Base-by-base conservation (phyloP, 139 green algal genomes). In the Nannochloris sp. region DNA sequence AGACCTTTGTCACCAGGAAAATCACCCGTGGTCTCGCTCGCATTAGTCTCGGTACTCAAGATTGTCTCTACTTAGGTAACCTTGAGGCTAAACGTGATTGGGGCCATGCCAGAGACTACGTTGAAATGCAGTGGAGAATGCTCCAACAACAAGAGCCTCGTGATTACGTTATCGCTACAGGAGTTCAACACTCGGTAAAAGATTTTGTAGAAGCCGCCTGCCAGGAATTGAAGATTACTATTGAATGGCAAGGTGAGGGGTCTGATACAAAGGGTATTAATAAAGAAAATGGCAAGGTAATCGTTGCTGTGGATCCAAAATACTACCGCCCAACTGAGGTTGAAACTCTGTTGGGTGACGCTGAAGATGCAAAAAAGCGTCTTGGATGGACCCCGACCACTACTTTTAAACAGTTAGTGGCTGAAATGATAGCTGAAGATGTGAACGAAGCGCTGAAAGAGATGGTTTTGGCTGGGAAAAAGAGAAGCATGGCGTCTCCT, bases 1-100 rank as follows among this genome's bases (percentile, higher is more conserved):
- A 89, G 67, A 89, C 73, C 15, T 93, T 93, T 64, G 86, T 93
- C 7, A 93, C 86, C 6, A 74, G 86, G 48, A 93, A 93, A 72
- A 84, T 90, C 53, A 87, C 83, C 3, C 70, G 75, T 37, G 81
- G 68, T 31, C 66, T 72, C 10, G 84, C 83, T 4, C 65, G 69
- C 30, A 89, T 89, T 60, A 83, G 83, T 56, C 35, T 82, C 12
- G 60, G 68, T 19, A 51, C 64, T 35, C 65, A 81, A 67, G 61
- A 79, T 3, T 76, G 62, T 31, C 70, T 93, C 29, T 83, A 79
- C 60, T 65, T 93, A 30, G 86, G 86, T 34, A 93, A 93, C 67
- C 61, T 93, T 15, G 83, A 91, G 31, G 81, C 85, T n/a, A 77
- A 81, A 68, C 72, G 86, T 23, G 86, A 93, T 73, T 93, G 86